Evolutionary conservation across 495 filamentous ascomycete genomes (phyloP).

Genomic region (Lepidopterella palustris): DNA sequence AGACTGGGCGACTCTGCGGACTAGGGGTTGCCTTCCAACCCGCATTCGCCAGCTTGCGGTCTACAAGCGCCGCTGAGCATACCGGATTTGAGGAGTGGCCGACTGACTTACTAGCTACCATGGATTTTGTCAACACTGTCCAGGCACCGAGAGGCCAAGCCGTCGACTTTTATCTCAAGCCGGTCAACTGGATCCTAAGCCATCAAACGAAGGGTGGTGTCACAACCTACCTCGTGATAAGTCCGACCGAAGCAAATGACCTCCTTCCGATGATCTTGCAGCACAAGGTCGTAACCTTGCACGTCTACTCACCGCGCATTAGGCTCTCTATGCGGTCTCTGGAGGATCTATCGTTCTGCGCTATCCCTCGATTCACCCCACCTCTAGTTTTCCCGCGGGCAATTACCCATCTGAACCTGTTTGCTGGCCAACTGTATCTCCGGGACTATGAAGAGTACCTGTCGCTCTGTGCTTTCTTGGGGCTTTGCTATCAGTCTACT

Average conservation of each 20-base stretch:
- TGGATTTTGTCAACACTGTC: conserved; percentile 52
- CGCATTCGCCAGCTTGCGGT: conserved; percentile 43
- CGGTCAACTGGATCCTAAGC: conserved; percentile 52
- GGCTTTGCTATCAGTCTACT: neutral
- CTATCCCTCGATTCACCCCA: conserved; percentile 11
- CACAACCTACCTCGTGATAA: conserved; percentile 48
- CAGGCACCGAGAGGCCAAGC: conserved; percentile 1
- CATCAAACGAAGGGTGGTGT: conserved; percentile 4
- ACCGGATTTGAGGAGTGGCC: conserved; percentile 39
- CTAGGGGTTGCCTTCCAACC: conserved; percentile 37
- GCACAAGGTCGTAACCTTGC: conserved; percentile 40
- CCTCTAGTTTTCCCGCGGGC: neutral
- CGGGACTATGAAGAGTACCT: neutral
- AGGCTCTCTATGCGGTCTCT: conserved; percentile 35
- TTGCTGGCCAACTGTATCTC: conserved; percentile 2
- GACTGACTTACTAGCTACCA: conserved; percentile 44
- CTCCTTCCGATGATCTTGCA: conserved; percentile 41
- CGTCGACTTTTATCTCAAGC: conserved; percentile 48
- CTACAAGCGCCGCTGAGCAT: conserved; percentile 38
- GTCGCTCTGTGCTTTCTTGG: neutral
- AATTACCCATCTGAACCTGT: neutral
- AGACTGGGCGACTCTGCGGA: conserved; percentile 22
- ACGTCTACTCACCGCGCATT: conserved; percentile 53
- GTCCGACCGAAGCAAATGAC: conserved; percentile 55
- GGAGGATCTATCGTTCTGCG: conserved; percentile 40